Percentiles rank a stretch among this genome's conserved stretches.
Conservation (phyloP, 805 yeast species). For the Candida nitratophila region DNA sequence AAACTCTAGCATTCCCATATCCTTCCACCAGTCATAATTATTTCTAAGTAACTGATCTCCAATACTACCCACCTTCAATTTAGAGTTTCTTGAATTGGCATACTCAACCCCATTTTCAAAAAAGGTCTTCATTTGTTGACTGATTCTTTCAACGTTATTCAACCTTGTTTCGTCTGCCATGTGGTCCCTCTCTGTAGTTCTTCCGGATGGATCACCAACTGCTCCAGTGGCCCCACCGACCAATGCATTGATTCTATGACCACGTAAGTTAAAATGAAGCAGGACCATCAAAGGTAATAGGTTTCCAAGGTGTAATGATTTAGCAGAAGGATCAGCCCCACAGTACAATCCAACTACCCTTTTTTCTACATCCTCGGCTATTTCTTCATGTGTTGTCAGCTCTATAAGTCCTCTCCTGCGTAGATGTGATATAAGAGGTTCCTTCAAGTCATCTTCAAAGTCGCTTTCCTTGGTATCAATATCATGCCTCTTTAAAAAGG, state of each 20-base stretch:
- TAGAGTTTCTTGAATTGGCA: conserved; percentile 42
- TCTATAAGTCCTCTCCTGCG: conserved; percentile 41
- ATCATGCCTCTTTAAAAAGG: conserved; percentile 12
- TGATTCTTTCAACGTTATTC: conserved; percentile 52
- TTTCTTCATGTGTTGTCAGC: conserved; percentile 29
- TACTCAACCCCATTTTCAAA: conserved; percentile 56
- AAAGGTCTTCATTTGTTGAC: conserved; percentile 54
- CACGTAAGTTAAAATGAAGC: conserved; percentile 76
- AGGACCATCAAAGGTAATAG: conserved; percentile 79
- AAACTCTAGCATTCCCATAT: conserved; percentile 69
- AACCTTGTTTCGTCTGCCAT: conserved; percentile 47
- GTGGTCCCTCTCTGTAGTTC: conserved; percentile 63
- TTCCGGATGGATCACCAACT: conserved; percentile 96
- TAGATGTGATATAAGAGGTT: conserved; percentile 34
- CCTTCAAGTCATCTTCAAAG: conserved; percentile 23
- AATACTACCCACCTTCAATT: conserved; percentile 11
- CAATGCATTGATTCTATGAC: conserved; percentile 76
- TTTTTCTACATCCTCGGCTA: conserved; percentile 15
- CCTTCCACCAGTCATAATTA: conserved; percentile 83
- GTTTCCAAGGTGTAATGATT: conserved; percentile 85
- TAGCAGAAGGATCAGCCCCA: conserved; percentile 96
- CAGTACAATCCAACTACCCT: conserved; percentile 61
- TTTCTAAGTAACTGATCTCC: conserved; percentile 30
- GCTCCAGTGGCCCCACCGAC: conserved; percentile 95
- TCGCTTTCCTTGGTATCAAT: conserved; percentile 16